Conservation (phyloP, 192 early-diverging fungal species). For the Phlyctochytrium arcticum region DNA sequence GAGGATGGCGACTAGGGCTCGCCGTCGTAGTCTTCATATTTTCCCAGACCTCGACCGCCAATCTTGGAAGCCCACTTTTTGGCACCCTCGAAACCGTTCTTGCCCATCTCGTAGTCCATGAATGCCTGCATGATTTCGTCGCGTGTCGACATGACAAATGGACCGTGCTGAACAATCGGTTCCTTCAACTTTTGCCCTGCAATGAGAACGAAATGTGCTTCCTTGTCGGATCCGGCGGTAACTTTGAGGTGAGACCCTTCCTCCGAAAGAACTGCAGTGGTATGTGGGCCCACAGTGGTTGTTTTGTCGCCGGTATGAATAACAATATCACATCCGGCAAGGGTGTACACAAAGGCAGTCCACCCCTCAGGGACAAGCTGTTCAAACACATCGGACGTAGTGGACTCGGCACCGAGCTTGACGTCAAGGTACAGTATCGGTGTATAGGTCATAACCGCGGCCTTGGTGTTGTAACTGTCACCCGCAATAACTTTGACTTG, state of each 20-base stretch:
- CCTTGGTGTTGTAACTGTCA: constrained; percentile 64
- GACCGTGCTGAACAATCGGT: constrained; percentile 57
- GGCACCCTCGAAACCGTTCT: constrained; percentile 71
- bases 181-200: constrained; percentile 50
- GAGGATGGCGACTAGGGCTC: no score
- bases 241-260: constrained; percentile 38
- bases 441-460: constrained; percentile 67
- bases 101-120: constrained; percentile 52
- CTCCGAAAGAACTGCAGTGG: constrained; percentile 40
- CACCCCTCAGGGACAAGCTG: constrained; percentile 53
- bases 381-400: constrained; percentile 52
- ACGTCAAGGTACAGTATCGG: constrained; percentile 81
- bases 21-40: no score
- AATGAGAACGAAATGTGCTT: constrained; percentile 57
- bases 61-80: constrained; percentile 43
- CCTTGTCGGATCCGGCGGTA: constrained; percentile 37
- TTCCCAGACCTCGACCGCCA: not conserved
- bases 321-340: constrained; percentile 49
- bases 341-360: constrained; percentile 60
- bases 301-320: constrained; percentile 47
- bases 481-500: constrained; percentile 85
- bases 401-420: constrained; percentile 54
- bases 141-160: constrained; percentile 65
- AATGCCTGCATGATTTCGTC: constrained; percentile 53
- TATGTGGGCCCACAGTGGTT: constrained; percentile 32